Base-by-base conservation (phyloP, 495 filamentous ascomycete species). In the Daldinia decipiens region DNA sequence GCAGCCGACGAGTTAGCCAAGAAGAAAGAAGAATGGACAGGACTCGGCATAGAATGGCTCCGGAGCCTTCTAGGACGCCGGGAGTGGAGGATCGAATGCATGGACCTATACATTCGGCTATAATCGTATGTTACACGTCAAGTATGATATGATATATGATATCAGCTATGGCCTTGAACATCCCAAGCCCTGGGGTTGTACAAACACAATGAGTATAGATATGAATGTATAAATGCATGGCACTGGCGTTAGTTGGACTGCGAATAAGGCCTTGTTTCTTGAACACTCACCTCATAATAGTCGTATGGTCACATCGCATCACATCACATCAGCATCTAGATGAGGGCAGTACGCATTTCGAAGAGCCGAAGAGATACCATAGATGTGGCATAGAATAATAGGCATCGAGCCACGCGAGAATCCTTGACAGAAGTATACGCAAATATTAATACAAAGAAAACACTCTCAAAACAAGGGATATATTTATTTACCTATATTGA, bases 21-120 rank as follows among this genome's bases (percentile, higher is more conserved):
- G 65, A 82, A 76, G 40, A 84, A 78, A 40, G 77, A 82, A 3
- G 90, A 91, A 76, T 93, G 91, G 91, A 92, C 92, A 0, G 92
- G 92, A 0, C 84, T 95, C 43, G 93, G 93, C 0, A 74, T 95
- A 32, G 92, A 93, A 74, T 97, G 93, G 93, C 78, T 95, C 56
- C 82, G 93, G 57, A 93, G 88, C 78, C 76, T 92, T 47, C 78
- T 95, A 5, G 92, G 92, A 9, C 82, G 85, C 62, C 85, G 91
- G 62, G 92, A 95, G 71, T 97, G 93, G 92, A 87, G 88, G 60
- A 80, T 97, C 47, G 91, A 92, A 51, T 95, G 93, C 77, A 83
- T 97, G 70, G 92, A 95, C 81, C 86, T 97, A 17, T 89, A 91
- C 71, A 87, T 97, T 21, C 83, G 91, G 39, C 76, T 94, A 64